Evolutionary conservation across 192 early-diverging fungal genomes (phyloP).

Genomic region (Coemansia sp.): DNA sequence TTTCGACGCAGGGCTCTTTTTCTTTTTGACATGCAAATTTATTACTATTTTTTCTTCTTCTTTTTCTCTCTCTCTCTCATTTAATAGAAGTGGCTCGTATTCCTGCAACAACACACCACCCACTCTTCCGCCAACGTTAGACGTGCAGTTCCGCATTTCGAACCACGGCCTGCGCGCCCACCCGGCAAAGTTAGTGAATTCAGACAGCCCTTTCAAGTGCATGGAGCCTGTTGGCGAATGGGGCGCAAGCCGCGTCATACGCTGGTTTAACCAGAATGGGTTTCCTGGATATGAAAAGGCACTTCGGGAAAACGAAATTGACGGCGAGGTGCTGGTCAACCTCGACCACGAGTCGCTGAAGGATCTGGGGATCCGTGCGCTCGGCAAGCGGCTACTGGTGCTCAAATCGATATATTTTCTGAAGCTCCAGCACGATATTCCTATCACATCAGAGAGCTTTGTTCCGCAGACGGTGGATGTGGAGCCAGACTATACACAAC

Average conservation of each 20-base stretch:
- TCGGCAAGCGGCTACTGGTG: constrained; percentile 87
- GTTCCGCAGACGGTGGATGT: constrained; percentile 67
- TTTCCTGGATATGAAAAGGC: constrained; percentile 49
- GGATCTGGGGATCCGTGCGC: constrained; percentile 79
- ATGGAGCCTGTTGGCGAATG: constrained; percentile 53
- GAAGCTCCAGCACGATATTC: constrained; percentile 75
- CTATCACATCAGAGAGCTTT: constrained; percentile 81
- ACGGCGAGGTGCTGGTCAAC: constrained; percentile 82
- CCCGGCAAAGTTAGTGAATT: background rate
- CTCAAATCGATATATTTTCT: constrained; percentile 85
- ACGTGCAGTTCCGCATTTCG: background rate
- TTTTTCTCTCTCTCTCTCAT: background rate
- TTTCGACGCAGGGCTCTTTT: background rate
- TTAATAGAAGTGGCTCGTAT: background rate
- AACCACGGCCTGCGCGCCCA: background rate
- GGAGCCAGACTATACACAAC: constrained; percentile 48
- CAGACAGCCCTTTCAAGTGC: background rate
- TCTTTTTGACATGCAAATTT: background rate
- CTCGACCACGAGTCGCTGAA: constrained; percentile 90
- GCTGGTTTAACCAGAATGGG: constrained; percentile 55
- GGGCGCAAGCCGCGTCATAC: constrained; percentile 38
- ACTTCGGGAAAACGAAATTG: constrained; percentile 78
- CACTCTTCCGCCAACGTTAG: background rate
- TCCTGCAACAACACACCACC: background rate
- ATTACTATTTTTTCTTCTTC: background rate